A percentile compares a stretch with the other conserved stretches of the same genome.
Evolutionary conservation across 208 protist genomes (phyloP).

Genomic region (Leishmania tarentolae): DNA sequence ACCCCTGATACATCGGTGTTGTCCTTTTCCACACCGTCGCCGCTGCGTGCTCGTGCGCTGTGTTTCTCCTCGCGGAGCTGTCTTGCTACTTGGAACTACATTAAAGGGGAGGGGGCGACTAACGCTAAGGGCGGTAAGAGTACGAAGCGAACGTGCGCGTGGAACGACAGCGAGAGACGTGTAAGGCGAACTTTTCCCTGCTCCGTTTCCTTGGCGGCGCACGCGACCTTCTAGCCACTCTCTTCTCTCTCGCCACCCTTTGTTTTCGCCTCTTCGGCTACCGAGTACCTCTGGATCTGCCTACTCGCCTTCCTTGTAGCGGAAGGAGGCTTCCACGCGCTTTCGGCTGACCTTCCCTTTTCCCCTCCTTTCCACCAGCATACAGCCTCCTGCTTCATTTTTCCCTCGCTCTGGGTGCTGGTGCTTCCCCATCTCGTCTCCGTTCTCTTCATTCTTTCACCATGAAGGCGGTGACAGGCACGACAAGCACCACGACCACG

Average conservation of each 20-base stretch:
- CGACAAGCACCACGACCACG: conserved; percentile 25
- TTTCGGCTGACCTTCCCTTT: not conserved
- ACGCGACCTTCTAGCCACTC: not conserved
- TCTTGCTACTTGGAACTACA: not conserved
- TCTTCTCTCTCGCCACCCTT: not conserved
- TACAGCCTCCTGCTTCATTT: not conserved
- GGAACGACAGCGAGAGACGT: not conserved
- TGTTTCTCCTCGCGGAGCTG: not conserved
- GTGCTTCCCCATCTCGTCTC: not conserved
- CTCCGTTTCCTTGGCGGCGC: not conserved
- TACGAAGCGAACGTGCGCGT: not conserved
- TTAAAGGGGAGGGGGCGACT: not conserved
- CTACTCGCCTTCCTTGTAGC: not conserved
- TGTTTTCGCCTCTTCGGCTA: not conserved
- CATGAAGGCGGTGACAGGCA: not conserved
- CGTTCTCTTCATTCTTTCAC: not conserved
- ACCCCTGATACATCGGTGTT: not conserved
- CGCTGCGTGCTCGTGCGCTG: not conserved
- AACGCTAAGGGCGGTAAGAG: not conserved
- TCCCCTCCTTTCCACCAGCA: not conserved
- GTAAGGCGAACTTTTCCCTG: not conserved
- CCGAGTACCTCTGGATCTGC: not conserved
- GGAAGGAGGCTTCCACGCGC: not conserved
- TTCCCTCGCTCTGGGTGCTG: not conserved
- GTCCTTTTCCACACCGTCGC: not conserved